phyloP scores from a whole-genome alignment of 148 eudicot genomes.

The Diospyros kaki region DNA sequence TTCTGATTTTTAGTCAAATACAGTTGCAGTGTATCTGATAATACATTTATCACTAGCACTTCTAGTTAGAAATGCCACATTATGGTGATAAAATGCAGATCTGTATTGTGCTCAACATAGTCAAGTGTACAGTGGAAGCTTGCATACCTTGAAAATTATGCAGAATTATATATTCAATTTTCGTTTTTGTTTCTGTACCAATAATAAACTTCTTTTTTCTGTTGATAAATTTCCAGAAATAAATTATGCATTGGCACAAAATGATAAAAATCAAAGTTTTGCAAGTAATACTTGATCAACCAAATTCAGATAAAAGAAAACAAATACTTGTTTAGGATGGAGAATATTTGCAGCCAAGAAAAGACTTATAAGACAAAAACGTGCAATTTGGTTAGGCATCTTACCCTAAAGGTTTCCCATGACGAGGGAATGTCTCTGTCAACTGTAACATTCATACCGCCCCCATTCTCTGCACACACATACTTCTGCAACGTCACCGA shows the following conservation, averaged over 20 bases:
- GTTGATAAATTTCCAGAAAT: background rate
- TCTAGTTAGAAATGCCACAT: background rate
- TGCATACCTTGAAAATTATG: background rate
- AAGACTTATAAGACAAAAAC: background rate
- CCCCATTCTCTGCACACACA: constrained; percentile 67
- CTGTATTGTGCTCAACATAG: background rate
- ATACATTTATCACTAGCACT: background rate
- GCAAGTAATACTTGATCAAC: background rate
- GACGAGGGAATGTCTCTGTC: constrained; percentile 48
- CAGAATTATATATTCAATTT: background rate
- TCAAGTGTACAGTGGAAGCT: background rate
- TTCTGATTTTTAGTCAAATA: background rate
- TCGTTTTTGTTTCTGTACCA: background rate
- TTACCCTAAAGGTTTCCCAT: constrained; percentile 80
- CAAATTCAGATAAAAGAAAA: background rate
- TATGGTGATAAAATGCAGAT: background rate
- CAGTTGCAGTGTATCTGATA: background rate
- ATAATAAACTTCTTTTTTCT: background rate
- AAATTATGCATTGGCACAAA: background rate
- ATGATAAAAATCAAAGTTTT: background rate
- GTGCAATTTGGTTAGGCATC: constrained; percentile 12
- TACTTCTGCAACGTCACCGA: constrained; percentile 63
- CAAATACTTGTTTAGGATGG: background rate
- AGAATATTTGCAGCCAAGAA: background rate
- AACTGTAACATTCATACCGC: constrained; percentile 51